Evolutionary conservation across 139 green algal genomes (phyloP), one percentile per base, ranked within the genome.

Genomic region (Chlamydomonas sphaeroides): DNA sequence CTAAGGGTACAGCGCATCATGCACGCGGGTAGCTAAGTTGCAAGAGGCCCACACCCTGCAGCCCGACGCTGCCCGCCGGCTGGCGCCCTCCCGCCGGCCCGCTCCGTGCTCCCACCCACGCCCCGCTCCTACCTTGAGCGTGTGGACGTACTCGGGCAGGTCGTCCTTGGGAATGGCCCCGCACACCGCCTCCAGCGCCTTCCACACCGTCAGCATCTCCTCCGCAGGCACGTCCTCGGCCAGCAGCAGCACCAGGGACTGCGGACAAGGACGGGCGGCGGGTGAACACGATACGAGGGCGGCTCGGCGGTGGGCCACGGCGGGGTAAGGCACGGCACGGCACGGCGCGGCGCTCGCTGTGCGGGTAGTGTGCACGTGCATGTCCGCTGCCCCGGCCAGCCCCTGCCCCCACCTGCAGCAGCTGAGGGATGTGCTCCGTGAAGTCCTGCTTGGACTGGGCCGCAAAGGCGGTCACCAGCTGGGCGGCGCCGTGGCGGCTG

Each of bases 91-190:
- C n/a, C n/a, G n/a, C n/a, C n/a, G n/a, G n/a, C n/a, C n/a, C n/a
- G n/a, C n/a, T n/a, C n/a, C n/a, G n/a, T n/a, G n/a, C n/a, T n/a
- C n/a, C n/a, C n/a, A n/a, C n/a, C n/a, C n/a, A n/a, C n/a, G n/a
- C n/a, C 5, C 26, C 61, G 2, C 7, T 3, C 86, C 81, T 20
- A 80, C 74, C 74, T 80, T 80, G 74, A 80, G 59, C 30, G 59
- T 69, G 57, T 80, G 53, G 68, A 98, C 90, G 72, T 95, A 96
- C n/a, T 78, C 85, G 25, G 94, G 85, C 80, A 92, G 83, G 65
- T 94, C 90, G 57, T 98, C 95, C 86, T 98, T 98, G 77, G 95
- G 92, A 20, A 99, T 92, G 49, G 89, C 84, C 68, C 49, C 86
- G 33, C 87, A 92, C 36, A 98, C 87, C 0, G 93, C 90, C 25